phyloP scores from a whole-genome alignment of 805 yeast genomes.

The Tanozyma kutaoensis region DNA sequence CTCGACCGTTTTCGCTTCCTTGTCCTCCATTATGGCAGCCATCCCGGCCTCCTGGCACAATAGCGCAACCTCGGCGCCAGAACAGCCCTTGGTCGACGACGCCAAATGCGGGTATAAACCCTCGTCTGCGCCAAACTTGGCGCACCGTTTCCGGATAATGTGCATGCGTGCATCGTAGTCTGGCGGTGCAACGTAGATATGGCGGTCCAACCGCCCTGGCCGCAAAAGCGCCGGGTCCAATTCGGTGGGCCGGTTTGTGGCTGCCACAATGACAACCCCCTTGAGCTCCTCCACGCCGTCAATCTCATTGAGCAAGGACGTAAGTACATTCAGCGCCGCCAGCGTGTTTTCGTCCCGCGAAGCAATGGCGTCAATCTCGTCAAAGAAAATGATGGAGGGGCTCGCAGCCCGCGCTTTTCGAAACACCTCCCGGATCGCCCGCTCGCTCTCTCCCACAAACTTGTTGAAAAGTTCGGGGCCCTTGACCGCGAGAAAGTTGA shows the following conservation, averaged over 20 bases:
- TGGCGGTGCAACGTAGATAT: constrained; percentile 88
- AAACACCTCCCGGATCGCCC: constrained; percentile 86
- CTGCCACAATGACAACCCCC: constrained; percentile 91
- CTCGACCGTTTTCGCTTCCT: constrained; percentile 38
- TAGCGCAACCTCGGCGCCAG: constrained; percentile 92
- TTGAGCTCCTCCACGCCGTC: constrained; percentile 94
- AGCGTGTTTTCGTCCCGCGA: constrained; percentile 57
- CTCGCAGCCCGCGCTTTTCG: constrained; percentile 90
- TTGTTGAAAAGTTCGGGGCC: constrained; percentile 95
- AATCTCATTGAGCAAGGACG: constrained; percentile 84
- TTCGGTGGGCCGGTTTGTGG: constrained; percentile 89
- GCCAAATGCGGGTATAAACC: constrained; percentile 43
- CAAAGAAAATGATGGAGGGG: constrained; percentile 89
- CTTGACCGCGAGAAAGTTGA: constrained; percentile 86
- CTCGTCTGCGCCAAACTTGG: constrained; percentile 43
- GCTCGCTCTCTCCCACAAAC: constrained; percentile 91
- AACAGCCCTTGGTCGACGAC: constrained; percentile 68
- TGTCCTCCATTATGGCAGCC: constrained; percentile 78
- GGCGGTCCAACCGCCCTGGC: constrained; percentile 93
- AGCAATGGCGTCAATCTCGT: constrained; percentile 91
- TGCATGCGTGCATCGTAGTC: constrained; percentile 68
- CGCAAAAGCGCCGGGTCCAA: constrained; percentile 88
- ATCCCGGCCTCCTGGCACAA: constrained; percentile 93
- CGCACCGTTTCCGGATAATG: constrained; percentile 58
- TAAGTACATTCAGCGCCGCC: constrained; percentile 74